Evolutionary conservation across 768 basidiomycete species (phyloP), one percentile per base, ranked within the genome.

Genomic region (Mycena rosella): DNA sequence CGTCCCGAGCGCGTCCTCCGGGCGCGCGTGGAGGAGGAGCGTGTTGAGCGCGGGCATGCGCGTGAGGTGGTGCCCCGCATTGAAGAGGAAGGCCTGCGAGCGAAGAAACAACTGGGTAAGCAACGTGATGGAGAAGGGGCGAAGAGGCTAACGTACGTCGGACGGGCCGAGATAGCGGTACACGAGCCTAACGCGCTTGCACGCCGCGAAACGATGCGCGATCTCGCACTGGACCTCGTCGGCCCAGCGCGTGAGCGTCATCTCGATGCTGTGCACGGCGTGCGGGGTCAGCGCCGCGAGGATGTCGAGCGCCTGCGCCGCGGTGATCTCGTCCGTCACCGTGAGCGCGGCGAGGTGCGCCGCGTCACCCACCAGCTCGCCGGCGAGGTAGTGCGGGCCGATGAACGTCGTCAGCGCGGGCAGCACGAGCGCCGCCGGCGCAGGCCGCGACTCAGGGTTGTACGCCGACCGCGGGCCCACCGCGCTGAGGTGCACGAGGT

Each of bases 1-100:
- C 17, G 14, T 2, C 26, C 17, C 13, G 26, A 51, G 17, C 4
- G 49, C 60, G 27, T 59, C 45, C 17, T 34, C 20, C 5, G 59
- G 59, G 34, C 48, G 34, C 11, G 59, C 59, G 26, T 51, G 48
- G 48, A 60, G 27, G 36, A 51, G 48, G 2, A 51, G 48, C 36
- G 60, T 61, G 18, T 61, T 22, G 17, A 61, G 48, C 34, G 3
- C 13, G 4, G 44, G 34, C 48, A 49, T 49, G 10, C 22, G 49
- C 2, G 24, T 15, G 36, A 61, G 49, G 49, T 40, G 27, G 10
- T 52, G 60, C 20, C 32, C 32, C 32, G 11, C 6, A 11, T 34
- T 5, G 32, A 34, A 34, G 6, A 34, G 32, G 32, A 34, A 5
- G 32, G 6, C 11, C 32, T 34, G 32, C n/a, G n/a, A n/a, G n/a